Evolutionary conservation across 345 rosid genomes (phyloP).

Genomic region (Citrus sp.): DNA sequence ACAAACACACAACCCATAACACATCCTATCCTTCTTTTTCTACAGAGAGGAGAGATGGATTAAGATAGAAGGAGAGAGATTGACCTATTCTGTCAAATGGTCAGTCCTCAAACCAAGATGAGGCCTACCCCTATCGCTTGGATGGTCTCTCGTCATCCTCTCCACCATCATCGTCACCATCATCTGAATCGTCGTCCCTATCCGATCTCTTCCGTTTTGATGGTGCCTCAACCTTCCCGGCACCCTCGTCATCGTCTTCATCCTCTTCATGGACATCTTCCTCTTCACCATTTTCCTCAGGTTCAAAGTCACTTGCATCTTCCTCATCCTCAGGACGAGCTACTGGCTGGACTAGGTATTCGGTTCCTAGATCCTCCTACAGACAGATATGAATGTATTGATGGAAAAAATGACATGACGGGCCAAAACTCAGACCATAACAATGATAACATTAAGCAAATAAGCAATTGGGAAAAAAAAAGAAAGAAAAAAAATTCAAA

Average conservation of each 20-base stretch:
- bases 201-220: constrained; percentile 65
- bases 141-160: constrained; percentile 86
- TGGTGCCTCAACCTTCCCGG: constrained; percentile 64
- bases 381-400: neutral
- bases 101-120: constrained; percentile 24
- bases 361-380: constrained; percentile 79
- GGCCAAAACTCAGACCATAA: neutral
- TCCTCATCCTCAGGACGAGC: constrained; percentile 84
- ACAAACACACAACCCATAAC: constrained; percentile 18
- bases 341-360: constrained; percentile 77
- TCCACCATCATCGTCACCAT: constrained; percentile 51
- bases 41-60: constrained; percentile 21
- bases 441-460: neutral
- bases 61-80: constrained; percentile 31
- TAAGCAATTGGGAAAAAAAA: neutral
- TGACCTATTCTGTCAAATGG: constrained; percentile 38
- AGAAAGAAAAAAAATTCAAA: too few relatives aligned
- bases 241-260: constrained; percentile 26
- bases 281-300: constrained; percentile 70
- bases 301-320: constrained; percentile 87
- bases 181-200: constrained; percentile 40
- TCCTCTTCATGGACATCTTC: constrained; percentile 53
- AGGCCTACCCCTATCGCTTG: constrained; percentile 60
- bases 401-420: neutral
- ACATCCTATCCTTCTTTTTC: constrained; percentile 30